Evolutionary conservation across 1,139 yeast species (phyloP), one percentile per base, ranked within the genome.

Genomic region (Arxiozyma bovina): DNA sequence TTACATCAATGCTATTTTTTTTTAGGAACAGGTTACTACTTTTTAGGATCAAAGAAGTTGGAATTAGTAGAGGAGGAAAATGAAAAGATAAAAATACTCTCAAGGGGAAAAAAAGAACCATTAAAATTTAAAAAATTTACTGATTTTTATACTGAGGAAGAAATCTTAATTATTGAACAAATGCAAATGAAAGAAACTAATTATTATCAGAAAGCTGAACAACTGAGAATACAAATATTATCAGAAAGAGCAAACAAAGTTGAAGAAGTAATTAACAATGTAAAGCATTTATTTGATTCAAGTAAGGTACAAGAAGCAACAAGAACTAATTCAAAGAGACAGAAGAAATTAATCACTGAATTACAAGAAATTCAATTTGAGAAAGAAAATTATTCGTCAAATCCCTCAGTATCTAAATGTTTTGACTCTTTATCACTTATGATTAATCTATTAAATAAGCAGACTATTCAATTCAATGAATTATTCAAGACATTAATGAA

Each of bases 1-100:
- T 71, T 87, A 23, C 97, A 91, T 67, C 83, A 90, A 54, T 78
- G 85, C 51, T 85, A 80, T 64, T 91, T 90, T 65, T 80, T 89
- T 59, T 73, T 87, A 45, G 99, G 90, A 0, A 85, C 96, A 0
- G 84, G 90, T 0, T 83, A 87, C 66, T 91, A 81, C 62, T 61
- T 63, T 42, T 44, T 59, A 22, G 72, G 72, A 20, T 62, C 70
- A 1, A 60, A 64, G 23, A 61, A 57, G 49, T 48, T 67, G 12
- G 72, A 68, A 55, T 48, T 56, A 3, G 58, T 64, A 1, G 66
- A 66, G 53, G 66, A 64, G 22, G 65, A 60, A 42, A 63, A 63
- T 48, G 60, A 58, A 46, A 61, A 59, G 46, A 50, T 57, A 12
- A 51, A 50, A 48, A 6, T 50, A 17, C 30, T 20, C 41, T 15